These are phyloP conservation scores for Globisporangium ultimum DNA, from an alignment of 352 stramenopile species.

Conservation along the genomic window DNA sequence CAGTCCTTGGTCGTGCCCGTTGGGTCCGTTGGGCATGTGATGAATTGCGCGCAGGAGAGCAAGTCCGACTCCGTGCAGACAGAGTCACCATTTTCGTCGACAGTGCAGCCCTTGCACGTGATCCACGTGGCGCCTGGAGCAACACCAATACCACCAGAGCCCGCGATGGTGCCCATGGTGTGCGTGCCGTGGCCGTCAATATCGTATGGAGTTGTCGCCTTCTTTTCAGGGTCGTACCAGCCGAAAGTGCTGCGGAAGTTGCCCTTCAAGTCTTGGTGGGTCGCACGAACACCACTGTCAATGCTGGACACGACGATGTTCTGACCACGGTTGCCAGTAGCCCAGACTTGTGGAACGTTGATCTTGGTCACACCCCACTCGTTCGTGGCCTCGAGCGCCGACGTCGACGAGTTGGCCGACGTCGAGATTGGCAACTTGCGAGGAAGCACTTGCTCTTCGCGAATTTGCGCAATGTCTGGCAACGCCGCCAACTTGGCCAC, in stretches of 20 bases:
- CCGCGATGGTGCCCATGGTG: constrained; percentile 34
- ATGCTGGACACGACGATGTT: constrained; percentile 26
- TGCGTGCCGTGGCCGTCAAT: constrained; percentile 26
- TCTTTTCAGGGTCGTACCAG: constrained; percentile 28
- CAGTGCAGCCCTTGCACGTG: constrained; percentile 21
- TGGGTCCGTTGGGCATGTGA: constrained; percentile 26
- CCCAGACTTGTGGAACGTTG: constrained; percentile 23
- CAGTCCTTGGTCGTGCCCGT: constrained; percentile 22
- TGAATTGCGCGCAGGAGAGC: constrained; percentile 32
- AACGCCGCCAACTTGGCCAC: constrained; percentile 16
- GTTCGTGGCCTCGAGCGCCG: neutral
- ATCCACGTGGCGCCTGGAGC: constrained; percentile 36
- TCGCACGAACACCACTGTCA: constrained; percentile 26
- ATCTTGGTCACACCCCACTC: constrained; percentile 14
- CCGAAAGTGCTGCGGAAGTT: constrained; percentile 25
- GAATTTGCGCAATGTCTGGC: constrained; percentile 9
- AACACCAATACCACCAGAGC: constrained; percentile 29
- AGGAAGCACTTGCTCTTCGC: constrained; percentile 12
- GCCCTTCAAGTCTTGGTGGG: constrained; percentile 20
- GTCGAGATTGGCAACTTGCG: neutral
- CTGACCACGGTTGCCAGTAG: constrained; percentile 18
- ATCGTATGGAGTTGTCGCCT: constrained; percentile 17
- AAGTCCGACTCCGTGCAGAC: constrained; percentile 18
- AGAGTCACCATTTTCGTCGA: constrained; percentile 9
- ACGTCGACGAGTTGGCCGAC: neutral